Base-by-base conservation (phyloP, 345 rosid species). In the Rhodamnia rubescens region DNA sequence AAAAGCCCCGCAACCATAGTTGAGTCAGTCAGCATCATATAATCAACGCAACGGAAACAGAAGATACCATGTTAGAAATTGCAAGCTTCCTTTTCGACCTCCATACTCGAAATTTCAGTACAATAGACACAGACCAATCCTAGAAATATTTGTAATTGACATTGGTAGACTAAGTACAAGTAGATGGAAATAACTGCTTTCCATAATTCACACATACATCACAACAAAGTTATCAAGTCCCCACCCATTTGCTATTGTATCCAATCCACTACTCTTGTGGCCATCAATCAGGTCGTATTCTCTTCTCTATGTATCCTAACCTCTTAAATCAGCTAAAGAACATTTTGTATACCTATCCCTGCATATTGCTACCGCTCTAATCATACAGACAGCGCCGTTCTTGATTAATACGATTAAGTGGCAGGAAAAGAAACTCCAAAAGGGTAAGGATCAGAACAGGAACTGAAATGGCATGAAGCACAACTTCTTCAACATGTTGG, bases 381-480 rank as follows among this genome's bases (percentile, higher is more conserved):
- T 69, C 47, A 69, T 16, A 32, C 4, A 22, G 0, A 69, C 24
- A 69, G 11, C 2, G 3, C 24, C 3, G 7, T 21, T 69, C 47
- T 69, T 8, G 47, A 36, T 32, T 22, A 69, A 69, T 69, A 69
- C 12, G 22, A 1, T 69, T 69, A 69, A 32, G 40, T 69, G 78
- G 78, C 47, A 36, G 78, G 47, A 69, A 18, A 69, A 18, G 47
- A 69, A 69, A 69, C 47, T 69, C 78, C 47, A 69, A 7, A 64
- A 44, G 10, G 78, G 24, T 32, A 36, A 69, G 78, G 13, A 69
- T 69, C 78, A 69, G 47, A 5, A 69, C 78, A 69, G 42, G 53
- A 87, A 83, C 85, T 87, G 83, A 80, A 90, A 90, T 27, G 93
- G 91, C 86, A 90, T 74, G 86, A 90, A 90, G 88, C 95, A 90